A percentile compares a stretch with the other conserved stretches of the same genome.
Conservation (phyloP, 129 eudicot species). For the Artemisia argyi region DNA sequence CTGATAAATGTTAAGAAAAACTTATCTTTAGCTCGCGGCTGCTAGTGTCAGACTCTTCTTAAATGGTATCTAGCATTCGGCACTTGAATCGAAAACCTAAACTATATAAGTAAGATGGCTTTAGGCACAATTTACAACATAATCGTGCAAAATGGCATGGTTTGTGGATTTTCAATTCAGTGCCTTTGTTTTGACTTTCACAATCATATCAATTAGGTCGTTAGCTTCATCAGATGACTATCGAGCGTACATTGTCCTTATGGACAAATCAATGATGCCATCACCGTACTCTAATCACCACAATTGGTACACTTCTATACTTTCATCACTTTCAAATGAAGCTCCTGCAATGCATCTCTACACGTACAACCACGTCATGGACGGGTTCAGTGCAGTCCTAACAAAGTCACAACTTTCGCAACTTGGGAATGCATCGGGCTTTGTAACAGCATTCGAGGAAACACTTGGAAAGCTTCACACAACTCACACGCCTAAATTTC, state of each 20-base stretch:
- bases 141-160: conserved; percentile 18
- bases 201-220: conserved; percentile 4
- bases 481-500: conserved; percentile 43
- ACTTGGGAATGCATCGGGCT: conserved; percentile 32
- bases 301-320: conserved; percentile 48
- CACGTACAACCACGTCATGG: conserved; percentile 46
- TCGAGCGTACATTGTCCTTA: conserved; percentile 45
- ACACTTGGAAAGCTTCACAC: conserved; percentile 45
- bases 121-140: conserved; percentile 18
- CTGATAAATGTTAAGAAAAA: background rate
- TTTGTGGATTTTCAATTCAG: conserved; percentile 23
- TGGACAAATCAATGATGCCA: conserved; percentile 55
- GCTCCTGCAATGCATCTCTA: conserved; percentile 36
- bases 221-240: conserved; percentile 31
- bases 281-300: conserved; percentile 42
- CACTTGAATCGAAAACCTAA: background rate
- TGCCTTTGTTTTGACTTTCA: conserved; percentile 15
- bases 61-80: conserved; percentile 26
- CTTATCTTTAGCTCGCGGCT: conserved; percentile 10
- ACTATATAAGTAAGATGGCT: conserved; percentile 7
- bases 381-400: conserved; percentile 48
- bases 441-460: conserved; percentile 40
- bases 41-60: background rate
- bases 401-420: conserved; percentile 25
- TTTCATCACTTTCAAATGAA: conserved; percentile 39